Conservation (phyloP, 2,329 filamentous ascomycete genomes). For the Talaromyces sp. region DNA sequence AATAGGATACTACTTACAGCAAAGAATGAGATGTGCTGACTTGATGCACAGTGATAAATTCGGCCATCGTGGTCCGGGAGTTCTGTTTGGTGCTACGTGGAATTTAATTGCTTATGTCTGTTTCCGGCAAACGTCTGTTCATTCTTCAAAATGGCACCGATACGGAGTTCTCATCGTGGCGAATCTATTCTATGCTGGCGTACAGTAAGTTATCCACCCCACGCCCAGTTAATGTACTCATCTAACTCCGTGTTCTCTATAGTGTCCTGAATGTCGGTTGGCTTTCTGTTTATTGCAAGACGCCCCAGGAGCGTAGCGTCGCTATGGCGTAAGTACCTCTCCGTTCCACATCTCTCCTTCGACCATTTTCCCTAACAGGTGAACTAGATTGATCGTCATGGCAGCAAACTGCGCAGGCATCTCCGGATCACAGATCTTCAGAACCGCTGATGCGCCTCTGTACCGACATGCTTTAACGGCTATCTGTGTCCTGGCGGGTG, state of each 20-base stretch:
- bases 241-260: conserved; percentile 5
- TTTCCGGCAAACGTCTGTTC: conserved; percentile 11
- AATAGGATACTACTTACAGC: background rate
- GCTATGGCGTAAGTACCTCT: conserved; percentile 54
- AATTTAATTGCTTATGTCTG: conserved; percentile 18
- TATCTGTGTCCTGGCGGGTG: conserved; percentile 9
- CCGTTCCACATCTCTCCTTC: background rate
- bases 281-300: conserved; percentile 54
- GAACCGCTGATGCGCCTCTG: conserved; percentile 16
- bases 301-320: conserved; percentile 57
- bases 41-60: conserved; percentile 27
- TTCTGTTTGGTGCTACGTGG: conserved; percentile 36
- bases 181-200: conserved; percentile 32
- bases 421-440: conserved; percentile 16
- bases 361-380: background rate
- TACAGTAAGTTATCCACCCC: conserved; percentile 31
- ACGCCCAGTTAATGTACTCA: background rate
- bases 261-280: conserved; percentile 56
- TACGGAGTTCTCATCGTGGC: conserved; percentile 30
- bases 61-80: conserved; percentile 33
- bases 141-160: conserved; percentile 26
- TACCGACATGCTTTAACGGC: conserved; percentile 15
- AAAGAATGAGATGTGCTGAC: background rate
- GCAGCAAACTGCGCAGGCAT: conserved; percentile 47
- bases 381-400: conserved; percentile 51